Conservation (phyloP, 2,329 filamentous ascomycete species). For the Sporothrix schenckii region DNA sequence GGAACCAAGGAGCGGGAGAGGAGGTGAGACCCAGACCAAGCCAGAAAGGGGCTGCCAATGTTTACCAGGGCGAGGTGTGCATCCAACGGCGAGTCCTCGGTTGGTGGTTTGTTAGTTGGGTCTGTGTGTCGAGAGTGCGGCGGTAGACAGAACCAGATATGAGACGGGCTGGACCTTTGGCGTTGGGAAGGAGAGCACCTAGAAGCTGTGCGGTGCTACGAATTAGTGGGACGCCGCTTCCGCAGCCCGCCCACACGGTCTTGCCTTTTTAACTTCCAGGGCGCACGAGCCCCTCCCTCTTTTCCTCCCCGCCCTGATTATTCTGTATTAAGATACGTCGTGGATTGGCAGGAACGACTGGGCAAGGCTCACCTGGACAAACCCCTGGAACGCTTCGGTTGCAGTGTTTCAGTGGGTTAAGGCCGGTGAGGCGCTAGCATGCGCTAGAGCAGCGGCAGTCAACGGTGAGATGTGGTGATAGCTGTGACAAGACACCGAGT, state of each 20-base stretch:
- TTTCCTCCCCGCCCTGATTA: constrained; percentile 8
- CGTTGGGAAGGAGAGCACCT: too few species aligned
- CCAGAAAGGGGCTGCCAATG: constrained; percentile 14
- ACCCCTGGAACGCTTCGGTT: background rate
- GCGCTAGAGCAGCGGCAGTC: background rate
- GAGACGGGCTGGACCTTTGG: too few species aligned
- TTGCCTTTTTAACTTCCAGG: background rate
- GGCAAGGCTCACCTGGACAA: constrained; percentile 2
- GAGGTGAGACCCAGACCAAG: constrained; percentile 20
- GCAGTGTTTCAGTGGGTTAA: background rate
- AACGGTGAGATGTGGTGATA: background rate
- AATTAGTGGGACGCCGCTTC: background rate
- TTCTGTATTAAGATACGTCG: too few species aligned
- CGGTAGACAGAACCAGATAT: background rate
- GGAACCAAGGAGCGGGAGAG: constrained; percentile 1
- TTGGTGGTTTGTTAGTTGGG: background rate
- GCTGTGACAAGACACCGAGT: background rate
- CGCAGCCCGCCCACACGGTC: background rate
- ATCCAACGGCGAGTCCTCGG: constrained; percentile 6
- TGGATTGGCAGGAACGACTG: constrained; percentile 17
- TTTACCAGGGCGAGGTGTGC: constrained; percentile 16
- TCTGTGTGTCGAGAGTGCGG: background rate
- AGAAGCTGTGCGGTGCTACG: background rate
- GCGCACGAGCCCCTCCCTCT: constrained; percentile 7
- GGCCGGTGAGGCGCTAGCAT: background rate